These are phyloP conservation scores for Gastrolobium bilobum DNA, from an alignment of 306 rosid genomes.

Conservation along the genomic window DNA sequence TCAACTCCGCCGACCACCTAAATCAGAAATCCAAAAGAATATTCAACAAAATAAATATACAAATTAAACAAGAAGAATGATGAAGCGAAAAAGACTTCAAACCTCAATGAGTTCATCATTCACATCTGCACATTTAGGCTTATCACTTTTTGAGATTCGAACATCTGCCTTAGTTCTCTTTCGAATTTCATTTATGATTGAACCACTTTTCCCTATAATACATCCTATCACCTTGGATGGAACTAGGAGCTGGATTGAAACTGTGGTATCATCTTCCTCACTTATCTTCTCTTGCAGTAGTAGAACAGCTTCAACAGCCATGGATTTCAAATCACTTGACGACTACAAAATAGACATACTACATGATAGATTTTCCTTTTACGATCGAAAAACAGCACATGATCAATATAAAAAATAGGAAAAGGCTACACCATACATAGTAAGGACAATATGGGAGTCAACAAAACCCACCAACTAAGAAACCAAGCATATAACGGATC, in stretches of 20 bases:
- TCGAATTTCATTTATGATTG: slow-evolving; percentile 91
- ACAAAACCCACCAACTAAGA: slow-evolving; percentile 40
- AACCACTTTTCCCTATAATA: slow-evolving; percentile 95
- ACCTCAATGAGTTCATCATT: slow-evolving; percentile 95
- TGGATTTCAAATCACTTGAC: slow-evolving; percentile 83
- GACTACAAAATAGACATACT: slow-evolving; percentile 64
- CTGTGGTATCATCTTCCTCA: slow-evolving; percentile 82
- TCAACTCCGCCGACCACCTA: slow-evolving; percentile 83
- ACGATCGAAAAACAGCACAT: slow-evolving; percentile 37
- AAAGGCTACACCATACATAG: slow-evolving; percentile 28
- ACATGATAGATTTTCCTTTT: slow-evolving; percentile 35
- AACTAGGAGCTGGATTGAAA: slow-evolving; percentile 81
- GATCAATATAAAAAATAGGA: slow-evolving; percentile 15
- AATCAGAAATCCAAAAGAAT: slow-evolving; percentile 26
- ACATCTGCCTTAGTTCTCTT: slow-evolving; percentile 90
- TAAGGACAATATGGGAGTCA: slow-evolving; percentile 12
- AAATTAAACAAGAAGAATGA: background rate
- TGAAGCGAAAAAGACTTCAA: slow-evolving; percentile 39
- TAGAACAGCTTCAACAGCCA: slow-evolving; percentile 95
- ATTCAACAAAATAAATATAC: slow-evolving; percentile 32
- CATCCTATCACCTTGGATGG: slow-evolving; percentile 96
- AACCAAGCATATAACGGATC: slow-evolving; percentile 32
- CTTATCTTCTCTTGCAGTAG: slow-evolving; percentile 93
- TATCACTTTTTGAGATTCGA: slow-evolving; percentile 81
- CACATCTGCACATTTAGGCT: slow-evolving; percentile 74